These are phyloP conservation scores for Kalaharituber pfeilii DNA, from an alignment of 2,329 filamentous ascomycete genomes.

Conservation along the genomic window DNA sequence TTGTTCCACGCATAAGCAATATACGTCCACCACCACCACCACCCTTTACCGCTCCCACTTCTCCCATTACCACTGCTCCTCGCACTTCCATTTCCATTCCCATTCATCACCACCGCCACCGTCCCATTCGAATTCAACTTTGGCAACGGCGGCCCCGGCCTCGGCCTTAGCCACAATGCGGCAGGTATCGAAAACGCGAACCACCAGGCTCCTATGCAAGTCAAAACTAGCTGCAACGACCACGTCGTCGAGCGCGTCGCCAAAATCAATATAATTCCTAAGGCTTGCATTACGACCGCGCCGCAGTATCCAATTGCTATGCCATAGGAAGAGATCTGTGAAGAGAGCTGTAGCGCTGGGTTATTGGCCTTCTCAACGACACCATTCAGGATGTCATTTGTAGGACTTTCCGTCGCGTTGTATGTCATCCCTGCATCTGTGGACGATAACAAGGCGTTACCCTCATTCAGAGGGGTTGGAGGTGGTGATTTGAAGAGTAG, in stretches of 20 bases:
- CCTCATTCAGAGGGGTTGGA: constrained; percentile 1
- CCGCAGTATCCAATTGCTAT: constrained; percentile 89
- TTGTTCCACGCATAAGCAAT: constrained; percentile 72
- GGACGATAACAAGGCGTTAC: background rate
- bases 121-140: constrained; percentile 8
- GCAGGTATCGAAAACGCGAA: constrained; percentile 75
- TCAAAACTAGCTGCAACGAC: constrained; percentile 70
- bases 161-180: constrained; percentile 68
- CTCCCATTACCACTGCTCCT: background rate
- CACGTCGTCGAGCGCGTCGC: constrained; percentile 65
- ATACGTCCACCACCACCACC: constrained; percentile 47
- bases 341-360: constrained; percentile 52
- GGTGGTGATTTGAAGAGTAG: constrained; percentile 17
- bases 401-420: background rate
- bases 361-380: background rate
- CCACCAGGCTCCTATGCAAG: constrained; percentile 85
- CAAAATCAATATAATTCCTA: constrained; percentile 56
- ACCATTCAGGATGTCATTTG: background rate
- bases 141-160: constrained; percentile 68
- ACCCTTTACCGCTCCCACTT: constrained; percentile 14
- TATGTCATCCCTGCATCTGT: background rate
- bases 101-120: background rate
- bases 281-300: constrained; percentile 57
- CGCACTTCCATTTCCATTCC: background rate
- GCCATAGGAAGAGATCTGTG: constrained; percentile 76